Percentiles rank a stretch among this genome's conserved stretches.
phyloP scores from a whole-genome alignment of 1,139 yeast genomes.

The Pichia sp. region DNA sequence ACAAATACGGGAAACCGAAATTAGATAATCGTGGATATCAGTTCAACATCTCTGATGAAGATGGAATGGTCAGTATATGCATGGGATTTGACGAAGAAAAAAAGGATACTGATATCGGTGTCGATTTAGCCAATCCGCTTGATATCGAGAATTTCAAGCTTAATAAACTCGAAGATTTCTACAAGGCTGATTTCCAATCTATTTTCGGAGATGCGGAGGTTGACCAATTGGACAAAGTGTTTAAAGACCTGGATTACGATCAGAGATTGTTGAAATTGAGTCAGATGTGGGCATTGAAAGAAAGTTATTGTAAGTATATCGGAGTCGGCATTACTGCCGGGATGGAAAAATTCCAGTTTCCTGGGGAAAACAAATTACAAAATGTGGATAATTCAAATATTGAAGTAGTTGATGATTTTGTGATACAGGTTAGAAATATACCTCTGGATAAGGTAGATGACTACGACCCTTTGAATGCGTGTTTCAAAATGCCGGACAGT shows the following conservation, averaged over 20 bases:
- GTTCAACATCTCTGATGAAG: conserved; percentile 59
- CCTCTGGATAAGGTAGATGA: conserved; percentile 1
- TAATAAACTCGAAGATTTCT: conserved; percentile 34
- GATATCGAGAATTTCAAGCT: conserved; percentile 41
- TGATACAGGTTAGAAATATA: neutral
- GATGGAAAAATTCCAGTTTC: conserved; percentile 35
- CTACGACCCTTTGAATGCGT: conserved; percentile 6
- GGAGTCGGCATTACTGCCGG: conserved; percentile 65
- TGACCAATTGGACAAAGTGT: conserved; percentile 27
- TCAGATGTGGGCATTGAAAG: conserved; percentile 72
- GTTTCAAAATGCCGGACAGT: conserved; percentile 8
- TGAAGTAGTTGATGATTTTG: neutral
- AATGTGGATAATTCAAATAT: neutral
- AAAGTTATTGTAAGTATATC: conserved; percentile 59
- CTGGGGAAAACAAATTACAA: conserved; percentile 28
- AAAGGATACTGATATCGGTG: conserved; percentile 43
- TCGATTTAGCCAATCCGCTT: conserved; percentile 57
- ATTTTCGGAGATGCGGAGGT: conserved; percentile 49
- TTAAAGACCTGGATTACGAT: conserved; percentile 8
- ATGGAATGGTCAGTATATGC: conserved; percentile 45
- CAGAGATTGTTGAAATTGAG: conserved; percentile 34
- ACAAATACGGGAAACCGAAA: conserved; percentile 42
- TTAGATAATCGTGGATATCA: conserved; percentile 32
- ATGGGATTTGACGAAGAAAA: conserved; percentile 32
- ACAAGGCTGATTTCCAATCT: conserved; percentile 41